Base-by-base conservation (phyloP, 176 grass and related monocot species). In the Microstegium vimineum region DNA sequence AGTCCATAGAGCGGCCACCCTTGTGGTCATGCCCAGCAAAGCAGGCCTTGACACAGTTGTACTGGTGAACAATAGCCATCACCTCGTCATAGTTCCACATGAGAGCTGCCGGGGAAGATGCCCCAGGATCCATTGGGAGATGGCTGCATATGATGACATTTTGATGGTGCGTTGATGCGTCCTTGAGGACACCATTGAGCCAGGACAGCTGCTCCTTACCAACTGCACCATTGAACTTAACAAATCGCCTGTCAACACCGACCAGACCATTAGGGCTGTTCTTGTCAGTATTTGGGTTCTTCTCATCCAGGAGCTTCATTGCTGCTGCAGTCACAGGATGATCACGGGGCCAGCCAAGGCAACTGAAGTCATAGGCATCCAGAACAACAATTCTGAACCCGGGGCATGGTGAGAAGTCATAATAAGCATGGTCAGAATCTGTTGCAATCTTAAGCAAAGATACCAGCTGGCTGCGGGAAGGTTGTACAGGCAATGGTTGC, bases 401-500 rank as follows among this genome's bases (percentile, higher is more conserved):
- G 1, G 89, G 84, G 83, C 78, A 86, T 4, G 90, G 92, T 0
- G 82, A 94, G 79, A 98, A 91, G 25, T 98, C 95, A 32, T 98
- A 94, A 52, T 98, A 98, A 34, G 92, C 90, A 27, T 46, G 82
- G 16, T 77, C 61, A 12, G 78, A 85, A 36, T 71, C 12, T 3
- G 88, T 89, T 68, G 92, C 84, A 70, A 98, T 86, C 82, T 98
- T 98, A 35, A 98, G 51, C 83, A 93, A 33, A 49, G 92, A 62
- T 26, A 98, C 66, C 30, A 98, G 67, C 80, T 93, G 54, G 66
- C 49, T 86, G 33, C 92, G 82, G 95, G 95, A 74, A 98, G 92
- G 72, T 98, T 98, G 69, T 98, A 98, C 10, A 98, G 95, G 86
- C 95, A 98, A 61, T 98, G 95, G 68, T 98, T 98, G 56, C 95